Base-by-base conservation (phyloP, 306 rosid genomes). In the Dryas octopetala region DNA sequence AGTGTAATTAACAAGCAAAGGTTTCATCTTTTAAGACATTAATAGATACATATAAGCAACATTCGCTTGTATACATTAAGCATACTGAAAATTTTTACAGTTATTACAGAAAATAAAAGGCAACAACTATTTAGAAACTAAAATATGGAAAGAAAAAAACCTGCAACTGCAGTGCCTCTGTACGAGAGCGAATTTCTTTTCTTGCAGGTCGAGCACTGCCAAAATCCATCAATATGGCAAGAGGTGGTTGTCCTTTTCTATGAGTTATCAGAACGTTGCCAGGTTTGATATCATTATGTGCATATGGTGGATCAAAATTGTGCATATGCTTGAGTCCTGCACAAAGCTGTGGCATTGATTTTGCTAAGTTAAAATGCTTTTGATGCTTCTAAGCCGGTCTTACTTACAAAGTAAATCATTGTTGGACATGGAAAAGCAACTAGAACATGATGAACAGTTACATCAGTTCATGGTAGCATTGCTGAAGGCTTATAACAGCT, bases 301-400 rank as follows among this genome's bases (percentile, higher is more conserved):
- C 99, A 88, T 92, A 92, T 71, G 99, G 91, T 68, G 97, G 96
- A 75, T 92, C 98, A 26, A 92, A 89, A 80, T 58, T 83, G 84
- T 96, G 99, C 97, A 96, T 96, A 76, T 96, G 98, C 88, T 92
- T 76, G 40, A 96, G 98, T 83, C 99, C 98, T 83, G 93, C 96
- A 80, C 99, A 96, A 64, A 96, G 96, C 99, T 96, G 96, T 76
- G 67, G 61, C 59, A 77, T 75, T 65, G 85, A 77, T 72, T 78
- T 84, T 73, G 44, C 4, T 0, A 51, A 50, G 86, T 83, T 81
- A 81, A 79, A 78, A 59, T 64, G 44, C 47, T 70, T 83, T 68
- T n/a, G 9, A 62, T 70, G 62, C 52, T 62, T 48, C 32, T 32
- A 65, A 6, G 66, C 49, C 40, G 66, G 57, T n/a, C 49, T 32